These are phyloP conservation scores for Fusarium piperis DNA, from an alignment of 2,329 filamentous ascomycete species.

Conservation along the genomic window DNA sequence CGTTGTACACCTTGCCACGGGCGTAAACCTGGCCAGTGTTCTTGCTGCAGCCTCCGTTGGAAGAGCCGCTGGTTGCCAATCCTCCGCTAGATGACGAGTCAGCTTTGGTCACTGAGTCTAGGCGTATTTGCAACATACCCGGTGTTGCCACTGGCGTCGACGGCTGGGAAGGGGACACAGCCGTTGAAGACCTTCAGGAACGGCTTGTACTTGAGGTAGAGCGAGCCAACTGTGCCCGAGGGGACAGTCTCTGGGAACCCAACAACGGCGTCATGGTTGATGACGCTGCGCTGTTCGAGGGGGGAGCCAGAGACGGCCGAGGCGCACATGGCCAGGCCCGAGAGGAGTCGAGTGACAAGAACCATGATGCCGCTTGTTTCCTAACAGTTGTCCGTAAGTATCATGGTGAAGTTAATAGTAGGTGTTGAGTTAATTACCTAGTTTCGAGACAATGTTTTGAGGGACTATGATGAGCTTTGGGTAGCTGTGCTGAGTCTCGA, in stretches of 20 bases:
- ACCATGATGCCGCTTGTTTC: slow-evolving; percentile 25
- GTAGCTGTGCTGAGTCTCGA: not conserved
- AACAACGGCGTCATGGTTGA: slow-evolving; percentile 46
- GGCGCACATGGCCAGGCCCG: slow-evolving; percentile 25
- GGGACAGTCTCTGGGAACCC: slow-evolving; percentile 47
- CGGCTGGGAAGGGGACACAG: slow-evolving; percentile 71
- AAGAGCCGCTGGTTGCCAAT: slow-evolving; percentile 44
- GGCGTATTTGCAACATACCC: slow-evolving; percentile 25
- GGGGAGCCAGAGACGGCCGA: slow-evolving; percentile 37
- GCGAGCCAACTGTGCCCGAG: slow-evolving; percentile 37
- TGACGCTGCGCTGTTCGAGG: slow-evolving; percentile 42
- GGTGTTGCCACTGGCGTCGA: slow-evolving; percentile 66
- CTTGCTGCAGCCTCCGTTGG: slow-evolving; percentile 46
- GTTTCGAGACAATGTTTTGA: not conserved
- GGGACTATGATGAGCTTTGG: not conserved
- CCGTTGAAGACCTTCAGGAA: slow-evolving; percentile 61
- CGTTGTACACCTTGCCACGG: slow-evolving; percentile 46
- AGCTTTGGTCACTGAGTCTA: not conserved
- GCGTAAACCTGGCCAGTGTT: slow-evolving; percentile 53
- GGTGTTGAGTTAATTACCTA: not conserved
- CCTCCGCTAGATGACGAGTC: slow-evolving; percentile 43
- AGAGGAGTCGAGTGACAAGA: slow-evolving; percentile 30
- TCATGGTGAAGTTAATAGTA: not conserved
- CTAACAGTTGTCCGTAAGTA: not conserved
- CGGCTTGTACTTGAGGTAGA: slow-evolving; percentile 50